Percentiles rank a stretch among this genome's conserved stretches.
phyloP scores from a whole-genome alignment of 768 basidiomycete genomes.

The Panaeolus cyanescens region DNA sequence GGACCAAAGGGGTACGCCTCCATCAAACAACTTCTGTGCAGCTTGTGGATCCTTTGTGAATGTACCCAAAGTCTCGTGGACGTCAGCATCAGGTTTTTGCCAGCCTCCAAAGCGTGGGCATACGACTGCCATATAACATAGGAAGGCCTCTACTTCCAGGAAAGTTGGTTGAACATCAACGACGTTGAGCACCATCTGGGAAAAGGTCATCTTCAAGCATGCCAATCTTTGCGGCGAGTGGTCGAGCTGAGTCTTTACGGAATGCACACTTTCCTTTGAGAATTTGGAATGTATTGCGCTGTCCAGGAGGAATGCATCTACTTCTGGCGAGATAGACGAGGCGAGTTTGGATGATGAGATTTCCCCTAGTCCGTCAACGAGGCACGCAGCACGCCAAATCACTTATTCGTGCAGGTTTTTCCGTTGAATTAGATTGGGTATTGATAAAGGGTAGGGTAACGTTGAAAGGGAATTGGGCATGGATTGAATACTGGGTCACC shows the following conservation, averaged over 20 bases:
- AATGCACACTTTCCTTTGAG: not conserved
- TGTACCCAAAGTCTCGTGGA: not conserved
- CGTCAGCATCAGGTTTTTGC: not conserved
- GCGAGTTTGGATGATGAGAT: no score
- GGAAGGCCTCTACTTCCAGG: not conserved
- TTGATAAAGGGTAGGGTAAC: not conserved
- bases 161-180: not conserved
- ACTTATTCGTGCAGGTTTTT: no score
- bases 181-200: not conserved
- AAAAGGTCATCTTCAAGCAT: not conserved
- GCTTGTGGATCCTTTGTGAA: not conserved
- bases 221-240: not conserved
- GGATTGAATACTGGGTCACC: no score
- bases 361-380: no score
- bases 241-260: not conserved
- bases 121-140: not conserved
- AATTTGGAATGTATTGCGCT: not conserved
- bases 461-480: no score
- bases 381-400: no score
- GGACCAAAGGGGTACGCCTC: conserved; percentile 2
- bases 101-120: not conserved
- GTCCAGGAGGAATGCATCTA: not conserved
- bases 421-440: not conserved
- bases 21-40: not conserved
- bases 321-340: not conserved